phyloP scores from a whole-genome alignment of 108 stramenopile species.

The Poteriospumella lacustris region DNA sequence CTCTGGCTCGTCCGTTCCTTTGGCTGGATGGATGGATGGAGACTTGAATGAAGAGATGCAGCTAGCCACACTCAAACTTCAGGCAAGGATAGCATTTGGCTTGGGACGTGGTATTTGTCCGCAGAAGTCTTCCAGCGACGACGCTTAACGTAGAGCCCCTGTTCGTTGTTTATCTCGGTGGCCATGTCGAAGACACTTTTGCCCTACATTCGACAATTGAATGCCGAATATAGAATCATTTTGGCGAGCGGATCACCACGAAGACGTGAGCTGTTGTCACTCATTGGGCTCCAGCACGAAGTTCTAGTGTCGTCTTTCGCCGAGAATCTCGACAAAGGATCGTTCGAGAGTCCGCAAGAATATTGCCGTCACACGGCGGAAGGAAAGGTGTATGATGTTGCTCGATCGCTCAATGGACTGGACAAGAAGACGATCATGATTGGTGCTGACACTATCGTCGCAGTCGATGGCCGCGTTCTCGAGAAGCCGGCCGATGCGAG shows the following conservation, averaged over 20 bases:
- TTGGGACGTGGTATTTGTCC: too few species aligned
- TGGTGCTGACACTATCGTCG: constrained; percentile 57
- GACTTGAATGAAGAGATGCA: too few species aligned
- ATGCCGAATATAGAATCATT: not conserved
- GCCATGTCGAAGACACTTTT: too few species aligned
- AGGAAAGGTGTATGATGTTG: not conserved
- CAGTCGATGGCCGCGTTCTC: constrained; percentile 49
- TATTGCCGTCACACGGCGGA: not conserved
- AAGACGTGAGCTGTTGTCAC: not conserved
- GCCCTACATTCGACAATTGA: not conserved
- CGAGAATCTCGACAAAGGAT: not conserved
- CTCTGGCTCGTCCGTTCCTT: too few species aligned
- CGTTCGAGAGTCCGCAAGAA: not conserved
- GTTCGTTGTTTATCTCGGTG: too few species aligned
- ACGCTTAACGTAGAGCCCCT: too few species aligned
- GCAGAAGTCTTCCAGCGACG: too few species aligned
- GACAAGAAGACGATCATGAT: constrained; percentile 36
- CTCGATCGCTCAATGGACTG: not conserved
- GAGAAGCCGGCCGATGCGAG: constrained; percentile 73
- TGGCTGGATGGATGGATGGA: too few species aligned
- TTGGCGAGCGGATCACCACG: not conserved
- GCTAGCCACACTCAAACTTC: too few species aligned
- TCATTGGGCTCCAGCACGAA: not conserved
- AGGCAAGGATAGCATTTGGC: too few species aligned
- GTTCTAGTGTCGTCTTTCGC: not conserved